phyloP scores from a whole-genome alignment of 345 rosid genomes.

The Kernera saxatilis region DNA sequence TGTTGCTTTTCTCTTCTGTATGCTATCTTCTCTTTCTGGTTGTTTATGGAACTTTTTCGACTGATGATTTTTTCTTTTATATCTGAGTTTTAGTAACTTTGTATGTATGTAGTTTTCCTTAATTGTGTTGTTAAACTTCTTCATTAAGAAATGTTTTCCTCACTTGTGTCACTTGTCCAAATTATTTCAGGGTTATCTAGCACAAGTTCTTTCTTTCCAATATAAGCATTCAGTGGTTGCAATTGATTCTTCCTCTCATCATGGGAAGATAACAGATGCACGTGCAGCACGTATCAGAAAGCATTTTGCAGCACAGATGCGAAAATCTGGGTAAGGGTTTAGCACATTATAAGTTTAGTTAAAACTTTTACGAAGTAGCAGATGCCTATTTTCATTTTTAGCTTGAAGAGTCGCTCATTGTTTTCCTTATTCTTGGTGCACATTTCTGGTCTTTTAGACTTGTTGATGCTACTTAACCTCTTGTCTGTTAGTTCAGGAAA shows the following conservation, averaged over 20 bases:
- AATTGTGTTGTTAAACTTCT: not conserved
- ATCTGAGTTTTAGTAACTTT: not conserved
- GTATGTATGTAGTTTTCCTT: not conserved
- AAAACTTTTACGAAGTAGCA: not conserved
- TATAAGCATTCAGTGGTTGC: slow-evolving; percentile 76
- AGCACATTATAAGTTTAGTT: not conserved
- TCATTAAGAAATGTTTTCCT: not conserved
- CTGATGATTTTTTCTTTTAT: not conserved
- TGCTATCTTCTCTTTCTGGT: not conserved
- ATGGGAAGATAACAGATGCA: slow-evolving; percentile 68
- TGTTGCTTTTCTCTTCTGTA: not conserved
- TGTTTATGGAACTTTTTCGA: not conserved
- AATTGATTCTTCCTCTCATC: slow-evolving; percentile 84
- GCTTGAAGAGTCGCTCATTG: not conserved
- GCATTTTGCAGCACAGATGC: slow-evolving; percentile 65
- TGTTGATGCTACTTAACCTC: slow-evolving; percentile 26
- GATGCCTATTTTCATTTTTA: not conserved
- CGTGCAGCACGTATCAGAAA: slow-evolving; percentile 84
- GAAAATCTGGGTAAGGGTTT: slow-evolving; percentile 55
- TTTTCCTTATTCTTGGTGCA: not conserved
- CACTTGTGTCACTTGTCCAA: slow-evolving; percentile 17
- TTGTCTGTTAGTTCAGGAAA: slow-evolving; percentile 59
- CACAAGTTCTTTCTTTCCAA: slow-evolving; percentile 88
- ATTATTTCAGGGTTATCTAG: slow-evolving; percentile 69
- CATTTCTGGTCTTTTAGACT: slow-evolving; percentile 16